Base-by-base conservation (phyloP, 306 rosid genomes). In the Lithocarpus polystachyus region DNA sequence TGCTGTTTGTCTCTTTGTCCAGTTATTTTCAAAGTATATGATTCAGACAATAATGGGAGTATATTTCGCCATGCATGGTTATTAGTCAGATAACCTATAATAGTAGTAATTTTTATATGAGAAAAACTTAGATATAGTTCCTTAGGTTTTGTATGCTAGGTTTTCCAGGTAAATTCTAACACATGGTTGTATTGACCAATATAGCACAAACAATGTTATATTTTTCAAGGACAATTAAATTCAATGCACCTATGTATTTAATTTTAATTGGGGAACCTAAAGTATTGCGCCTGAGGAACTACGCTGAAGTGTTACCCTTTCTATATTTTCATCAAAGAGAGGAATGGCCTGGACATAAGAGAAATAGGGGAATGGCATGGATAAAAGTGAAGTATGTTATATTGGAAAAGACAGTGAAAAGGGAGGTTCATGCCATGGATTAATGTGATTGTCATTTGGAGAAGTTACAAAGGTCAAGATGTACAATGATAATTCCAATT, bases 21-120 rank as follows among this genome's bases (percentile, higher is more conserved):
- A 91, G 98, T 90, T 74, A 93, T 95, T 78, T 95, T 95, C 90
- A 92, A 84, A 82, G 89, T 95, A 24, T 92, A 90, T 55, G 99
- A 95, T 87, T 84, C 92, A 24, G 93, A 93, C 62, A 75, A 70
- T 17, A 90, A 91, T 19, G 99, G 98, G 57, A 95, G n/a, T n/a
- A n/a, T n/a, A n/a, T n/a, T n/a, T n/a, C n/a, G n/a, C n/a, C n/a
- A n/a, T n/a, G n/a, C n/a, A n/a, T n/a, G n/a, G n/a, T n/a, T n/a
- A n/a, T n/a, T n/a, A n/a, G n/a, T n/a, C n/a, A n/a, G n/a, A n/a
- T n/a, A n/a, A n/a, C n/a, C 12, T 26, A 3, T 24, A 8, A 24
- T 13, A 24, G 35, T 61, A 0, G 33, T 4, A 61, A 61, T 23
- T 60, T 60, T 61, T 31, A 61, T 61, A 61, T 8, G 45, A 12